Percentiles rank a stretch among this genome's conserved stretches.
Evolutionary conservation across 2,329 filamentous ascomycete species (phyloP).

Genomic region (Fusarium devonianum): DNA sequence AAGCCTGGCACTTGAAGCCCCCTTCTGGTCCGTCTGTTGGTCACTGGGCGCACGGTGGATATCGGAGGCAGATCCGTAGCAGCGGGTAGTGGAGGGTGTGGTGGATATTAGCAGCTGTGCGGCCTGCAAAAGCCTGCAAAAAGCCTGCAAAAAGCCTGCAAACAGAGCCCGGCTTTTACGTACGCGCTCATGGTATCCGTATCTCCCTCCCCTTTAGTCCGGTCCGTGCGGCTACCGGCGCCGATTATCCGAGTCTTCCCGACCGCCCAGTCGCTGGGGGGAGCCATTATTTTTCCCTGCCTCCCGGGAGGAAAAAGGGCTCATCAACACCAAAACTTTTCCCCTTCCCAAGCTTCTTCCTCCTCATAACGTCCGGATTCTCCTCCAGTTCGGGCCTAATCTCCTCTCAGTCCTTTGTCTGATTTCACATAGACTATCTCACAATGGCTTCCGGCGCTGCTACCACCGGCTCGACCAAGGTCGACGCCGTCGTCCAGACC

Average conservation of each 20-base stretch:
- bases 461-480: slow-evolving; percentile 53
- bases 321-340: slow-evolving; percentile 38
- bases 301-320: slow-evolving; percentile 38
- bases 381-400: slow-evolving; percentile 30
- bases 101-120: slow-evolving; percentile 19
- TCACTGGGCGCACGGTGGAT: slow-evolving; percentile 8
- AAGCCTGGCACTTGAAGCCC: too few species aligned
- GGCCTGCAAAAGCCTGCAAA: slow-evolving; percentile 3
- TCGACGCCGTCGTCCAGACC: slow-evolving; percentile 54
- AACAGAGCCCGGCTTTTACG: slow-evolving; percentile 15
- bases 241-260: slow-evolving; percentile 45
- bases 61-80: slow-evolving; percentile 9
- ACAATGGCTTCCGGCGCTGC: slow-evolving; percentile 52
- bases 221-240: slow-evolving; percentile 40
- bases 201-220: slow-evolving; percentile 41
- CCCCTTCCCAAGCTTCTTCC: slow-evolving; percentile 12
- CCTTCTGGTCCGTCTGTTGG: slow-evolving; percentile 1
- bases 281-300: slow-evolving; percentile 37
- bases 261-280: slow-evolving; percentile 30
- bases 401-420: slow-evolving; percentile 47
- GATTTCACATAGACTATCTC: slow-evolving; percentile 29
- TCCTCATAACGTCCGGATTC: slow-evolving; percentile 16
- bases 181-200: slow-evolving; percentile 6
- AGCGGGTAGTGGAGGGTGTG: background rate
- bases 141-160: slow-evolving; percentile 2